Conservation (phyloP, 2,329 filamentous ascomycete genomes). For the Escovopsis weberi region DNA sequence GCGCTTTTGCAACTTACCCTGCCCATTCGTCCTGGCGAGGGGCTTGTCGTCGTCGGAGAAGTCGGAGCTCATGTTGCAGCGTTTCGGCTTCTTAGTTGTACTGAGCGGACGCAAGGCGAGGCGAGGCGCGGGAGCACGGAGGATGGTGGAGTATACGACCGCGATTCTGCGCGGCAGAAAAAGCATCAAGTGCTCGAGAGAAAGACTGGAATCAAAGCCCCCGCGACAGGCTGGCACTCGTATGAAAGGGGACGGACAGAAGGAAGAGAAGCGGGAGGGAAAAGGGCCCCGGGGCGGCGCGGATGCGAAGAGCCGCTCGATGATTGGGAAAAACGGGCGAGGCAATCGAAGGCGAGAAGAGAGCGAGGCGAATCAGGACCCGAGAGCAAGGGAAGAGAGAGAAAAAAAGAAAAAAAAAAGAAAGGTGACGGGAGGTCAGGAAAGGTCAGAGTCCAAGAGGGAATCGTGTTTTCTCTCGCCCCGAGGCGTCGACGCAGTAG, state of each 20-base stretch:
- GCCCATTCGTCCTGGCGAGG: slow-evolving; percentile 53
- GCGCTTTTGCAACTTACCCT: slow-evolving; percentile 40
- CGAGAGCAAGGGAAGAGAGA: slow-evolving; percentile 5
- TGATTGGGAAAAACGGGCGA: background rate
- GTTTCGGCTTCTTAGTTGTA: slow-evolving; percentile 9
- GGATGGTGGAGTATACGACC: background rate
- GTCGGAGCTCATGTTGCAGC: slow-evolving; percentile 33
- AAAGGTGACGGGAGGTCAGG: slow-evolving; percentile 8
- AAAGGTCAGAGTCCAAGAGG: slow-evolving; percentile 3
- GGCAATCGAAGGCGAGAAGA: background rate
- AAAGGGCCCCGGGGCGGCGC: slow-evolving; percentile 7
- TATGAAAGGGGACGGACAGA: too few relatives aligned
- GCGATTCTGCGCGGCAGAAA: slow-evolving; percentile 6
- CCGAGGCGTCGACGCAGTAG: slow-evolving; percentile 6
- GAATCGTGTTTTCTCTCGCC: slow-evolving; percentile 10
- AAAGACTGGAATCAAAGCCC: background rate
- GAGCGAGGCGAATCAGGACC: background rate
- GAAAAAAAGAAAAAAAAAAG: slow-evolving; percentile 22
- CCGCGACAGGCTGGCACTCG: slow-evolving; percentile 2
- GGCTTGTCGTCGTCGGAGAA: slow-evolving; percentile 73
- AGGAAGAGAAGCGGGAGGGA: slow-evolving; percentile 7
- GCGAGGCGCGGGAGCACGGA: slow-evolving; percentile 4
- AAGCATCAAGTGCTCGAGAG: background rate
- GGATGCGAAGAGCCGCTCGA: background rate
- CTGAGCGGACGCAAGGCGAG: slow-evolving; percentile 6